phyloP scores from a whole-genome alignment of 257 asterid species.

The Paraleonurus japonicus region DNA sequence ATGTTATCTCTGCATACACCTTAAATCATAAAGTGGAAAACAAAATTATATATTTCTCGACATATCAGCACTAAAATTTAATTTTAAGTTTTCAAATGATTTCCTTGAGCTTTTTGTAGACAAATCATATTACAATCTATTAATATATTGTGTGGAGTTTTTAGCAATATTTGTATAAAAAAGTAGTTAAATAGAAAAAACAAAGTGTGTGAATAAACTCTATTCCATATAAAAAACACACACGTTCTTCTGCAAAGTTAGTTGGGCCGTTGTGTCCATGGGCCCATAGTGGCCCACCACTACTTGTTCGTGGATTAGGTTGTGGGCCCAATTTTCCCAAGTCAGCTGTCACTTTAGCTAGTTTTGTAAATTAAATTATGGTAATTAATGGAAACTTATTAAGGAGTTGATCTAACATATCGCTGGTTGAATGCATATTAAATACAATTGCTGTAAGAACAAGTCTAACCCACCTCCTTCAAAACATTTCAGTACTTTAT shows the following conservation, averaged over 20 bases:
- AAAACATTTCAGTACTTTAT: too few species aligned
- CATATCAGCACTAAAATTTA: neutral
- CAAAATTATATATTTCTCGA: neutral
- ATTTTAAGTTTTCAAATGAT: neutral
- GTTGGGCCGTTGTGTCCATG: conserved; percentile 31
- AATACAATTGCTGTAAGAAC: neutral
- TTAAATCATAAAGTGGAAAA: too few species aligned
- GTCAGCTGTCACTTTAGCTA: neutral
- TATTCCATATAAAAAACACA: neutral
- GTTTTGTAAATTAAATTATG: neutral
- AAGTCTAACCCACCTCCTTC: neutral
- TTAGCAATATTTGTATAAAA: neutral
- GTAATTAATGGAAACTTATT: neutral
- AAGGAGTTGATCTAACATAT: neutral
- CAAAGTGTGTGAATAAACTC: neutral
- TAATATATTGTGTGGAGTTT: neutral
- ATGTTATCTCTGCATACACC: too few species aligned
- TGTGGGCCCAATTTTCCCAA: conserved; percentile 24
- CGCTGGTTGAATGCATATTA: neutral
- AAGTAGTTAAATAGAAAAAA: neutral
- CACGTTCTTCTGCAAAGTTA: conserved; percentile 15
- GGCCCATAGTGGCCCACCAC: conserved; percentile 22
- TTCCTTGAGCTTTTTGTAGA: neutral
- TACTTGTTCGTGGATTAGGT: conserved; percentile 18
- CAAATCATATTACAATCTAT: neutral